phyloP scores from a whole-genome alignment of 1,139 yeast genomes.

The Tardiomyces depauwii region DNA sequence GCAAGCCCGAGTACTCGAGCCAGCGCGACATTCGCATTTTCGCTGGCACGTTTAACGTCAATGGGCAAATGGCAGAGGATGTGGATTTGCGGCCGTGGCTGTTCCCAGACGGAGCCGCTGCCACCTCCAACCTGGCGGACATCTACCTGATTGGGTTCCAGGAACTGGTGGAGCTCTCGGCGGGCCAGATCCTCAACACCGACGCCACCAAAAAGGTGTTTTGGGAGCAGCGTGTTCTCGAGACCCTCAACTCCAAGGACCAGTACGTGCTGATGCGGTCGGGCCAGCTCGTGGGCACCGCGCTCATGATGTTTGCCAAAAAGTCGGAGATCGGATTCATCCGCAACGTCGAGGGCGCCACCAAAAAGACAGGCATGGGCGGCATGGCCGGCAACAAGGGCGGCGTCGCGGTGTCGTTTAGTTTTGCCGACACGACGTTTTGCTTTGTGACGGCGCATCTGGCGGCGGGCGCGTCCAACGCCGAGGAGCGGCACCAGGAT shows the following conservation, averaged over 20 bases:
- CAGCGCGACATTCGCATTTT: conserved; percentile 50
- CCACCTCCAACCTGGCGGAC: conserved; percentile 36
- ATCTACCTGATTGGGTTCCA: conserved; percentile 77
- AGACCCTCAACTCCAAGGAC: conserved; percentile 41
- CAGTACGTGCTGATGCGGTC: conserved; percentile 66
- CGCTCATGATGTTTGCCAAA: conserved; percentile 59
- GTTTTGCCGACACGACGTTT: conserved; percentile 64
- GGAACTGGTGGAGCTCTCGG: conserved; percentile 83
- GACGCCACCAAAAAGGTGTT: conserved; percentile 58
- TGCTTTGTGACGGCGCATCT: conserved; percentile 86
- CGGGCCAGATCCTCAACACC: conserved; percentile 78
- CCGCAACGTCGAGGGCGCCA: conserved; percentile 66
- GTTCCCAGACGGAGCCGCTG: conserved; percentile 28
- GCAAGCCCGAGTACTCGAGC: conserved; percentile 49
- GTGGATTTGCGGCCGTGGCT: conserved; percentile 68
- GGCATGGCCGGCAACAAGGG: conserved; percentile 92
- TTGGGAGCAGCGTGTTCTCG: conserved; percentile 69
- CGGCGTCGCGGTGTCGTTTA: conserved; percentile 76
- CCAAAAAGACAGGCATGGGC: conserved; percentile 81
- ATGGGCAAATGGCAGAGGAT: conserved; percentile 46
- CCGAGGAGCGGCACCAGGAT: conserved; percentile 81
- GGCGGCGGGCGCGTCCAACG: conserved; percentile 84
- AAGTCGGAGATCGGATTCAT: conserved; percentile 51
- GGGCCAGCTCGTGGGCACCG: conserved; percentile 91
- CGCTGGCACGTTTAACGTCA: conserved; percentile 82